Percentiles rank a stretch among this genome's conserved stretches.
Evolutionary conservation across 2,329 filamentous ascomycete species (phyloP).

Genomic region (Neofusicoccum cordaticola): DNA sequence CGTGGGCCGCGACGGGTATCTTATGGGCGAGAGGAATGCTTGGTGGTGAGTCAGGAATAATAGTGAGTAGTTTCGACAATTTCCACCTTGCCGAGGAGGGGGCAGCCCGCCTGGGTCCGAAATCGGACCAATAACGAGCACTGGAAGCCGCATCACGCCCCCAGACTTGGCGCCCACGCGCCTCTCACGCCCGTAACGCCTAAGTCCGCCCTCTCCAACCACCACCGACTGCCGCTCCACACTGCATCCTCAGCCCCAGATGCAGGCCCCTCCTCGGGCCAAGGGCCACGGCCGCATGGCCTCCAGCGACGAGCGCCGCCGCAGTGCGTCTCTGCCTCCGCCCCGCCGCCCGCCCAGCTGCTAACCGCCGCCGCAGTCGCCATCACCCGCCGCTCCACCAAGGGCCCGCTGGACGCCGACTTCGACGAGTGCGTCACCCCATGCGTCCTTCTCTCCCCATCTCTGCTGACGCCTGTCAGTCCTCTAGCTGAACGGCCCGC

Average conservation of each 20-base stretch:
- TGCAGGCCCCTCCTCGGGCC: conserved; percentile 15
- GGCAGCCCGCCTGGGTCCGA: not conserved
- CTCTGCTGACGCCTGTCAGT: conserved; percentile 25
- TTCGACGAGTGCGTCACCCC: conserved; percentile 62
- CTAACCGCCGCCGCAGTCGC: conserved; percentile 42
- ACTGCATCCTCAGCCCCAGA: not conserved
- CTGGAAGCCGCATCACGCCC: not conserved
- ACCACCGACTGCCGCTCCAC: not conserved
- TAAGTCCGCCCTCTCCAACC: not conserved
- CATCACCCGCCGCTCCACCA: conserved; percentile 68
- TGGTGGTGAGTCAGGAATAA: conserved; percentile 14
- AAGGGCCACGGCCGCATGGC: conserved; percentile 30
- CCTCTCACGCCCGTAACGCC: not conserved
- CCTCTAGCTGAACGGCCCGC: conserved; percentile 32
- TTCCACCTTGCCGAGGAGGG: conserved; percentile 11
- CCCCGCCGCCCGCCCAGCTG: not conserved
- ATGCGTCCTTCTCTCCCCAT: conserved; percentile 24
- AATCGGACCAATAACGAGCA: not conserved
- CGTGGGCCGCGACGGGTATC: conserved; percentile 1
- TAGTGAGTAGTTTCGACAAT: not conserved
- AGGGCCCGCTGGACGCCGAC: conserved; percentile 67
- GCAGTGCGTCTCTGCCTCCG: conserved; percentile 21
- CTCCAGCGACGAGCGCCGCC: conserved; percentile 32
- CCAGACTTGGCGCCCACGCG: no score
- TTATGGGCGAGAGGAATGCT: conserved; percentile 11